Evolutionary conservation across 73 alveolate species (phyloP).

Genomic region (Paraurostyla sp.): DNA sequence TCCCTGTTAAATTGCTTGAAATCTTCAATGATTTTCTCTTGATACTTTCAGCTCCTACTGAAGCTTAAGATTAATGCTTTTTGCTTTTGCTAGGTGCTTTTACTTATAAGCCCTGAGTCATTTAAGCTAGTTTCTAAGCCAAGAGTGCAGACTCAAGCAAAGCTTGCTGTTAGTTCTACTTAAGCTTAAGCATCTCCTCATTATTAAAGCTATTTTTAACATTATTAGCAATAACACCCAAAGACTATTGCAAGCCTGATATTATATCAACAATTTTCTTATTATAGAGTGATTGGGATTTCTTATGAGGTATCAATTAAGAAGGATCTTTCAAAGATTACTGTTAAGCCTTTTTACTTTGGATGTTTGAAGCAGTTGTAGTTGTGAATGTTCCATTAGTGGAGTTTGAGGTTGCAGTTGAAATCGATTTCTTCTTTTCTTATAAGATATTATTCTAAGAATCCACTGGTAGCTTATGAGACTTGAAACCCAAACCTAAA

Average conservation of each 20-base stretch:
- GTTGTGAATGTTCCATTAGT: conserved; percentile 23
- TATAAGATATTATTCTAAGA: not conserved
- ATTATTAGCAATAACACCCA: conserved; percentile 34
- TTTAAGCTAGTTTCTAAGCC: conserved; percentile 24
- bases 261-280: conserved; percentile 41
- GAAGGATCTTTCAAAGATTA: no score
- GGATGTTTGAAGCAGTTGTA: not conserved
- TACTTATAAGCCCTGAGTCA: conserved; percentile 15
- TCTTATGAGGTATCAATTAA: conserved; percentile 50
- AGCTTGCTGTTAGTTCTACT: not conserved
- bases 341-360: not conserved
- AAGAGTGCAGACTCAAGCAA: conserved; percentile 13
- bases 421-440: conserved; percentile 15
- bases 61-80: no score
- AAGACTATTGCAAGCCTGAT: not conserved
- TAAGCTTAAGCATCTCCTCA: not conserved
- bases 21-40: conserved; percentile 17
- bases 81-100: no score
- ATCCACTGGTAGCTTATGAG: not conserved
- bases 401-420: not conserved
- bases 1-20: conserved; percentile 13
- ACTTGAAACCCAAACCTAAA: not conserved
- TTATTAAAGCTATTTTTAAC: conserved; percentile 27
- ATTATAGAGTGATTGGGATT: conserved; percentile 10
- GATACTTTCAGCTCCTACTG: not conserved